A percentile compares a stretch with the other conserved stretches of the same genome.
Conservation (phyloP, 805 yeast species). For the Teunomyces stri region DNA sequence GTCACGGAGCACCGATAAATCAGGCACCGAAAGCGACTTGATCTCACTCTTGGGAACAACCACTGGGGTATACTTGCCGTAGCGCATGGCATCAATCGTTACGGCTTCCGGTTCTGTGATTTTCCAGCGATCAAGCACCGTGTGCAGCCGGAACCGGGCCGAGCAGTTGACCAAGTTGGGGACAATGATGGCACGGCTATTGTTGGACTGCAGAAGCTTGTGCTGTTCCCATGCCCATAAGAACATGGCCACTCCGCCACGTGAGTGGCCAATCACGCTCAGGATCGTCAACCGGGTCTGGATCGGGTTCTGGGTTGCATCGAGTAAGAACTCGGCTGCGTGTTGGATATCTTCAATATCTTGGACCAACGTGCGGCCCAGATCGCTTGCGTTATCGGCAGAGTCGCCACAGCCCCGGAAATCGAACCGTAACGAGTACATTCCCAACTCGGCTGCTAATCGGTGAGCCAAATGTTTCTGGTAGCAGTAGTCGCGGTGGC, state of each 20-base stretch:
- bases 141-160: slow-evolving; percentile 59
- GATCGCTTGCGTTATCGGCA: slow-evolving; percentile 39
- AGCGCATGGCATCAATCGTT: slow-evolving; percentile 38
- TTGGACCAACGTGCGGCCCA: slow-evolving; percentile 58
- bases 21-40: slow-evolving; percentile 46
- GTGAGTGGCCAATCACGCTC: slow-evolving; percentile 71
- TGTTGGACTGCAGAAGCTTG: slow-evolving; percentile 23
- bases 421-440: slow-evolving; percentile 72
- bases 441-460: slow-evolving; percentile 58
- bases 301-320: slow-evolving; percentile 31
- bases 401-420: slow-evolving; percentile 86
- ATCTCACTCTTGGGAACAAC: slow-evolving; percentile 53
- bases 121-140: slow-evolving; percentile 42
- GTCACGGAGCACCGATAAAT: slow-evolving; percentile 39
- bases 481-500: slow-evolving; percentile 79
- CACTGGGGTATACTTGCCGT: slow-evolving; percentile 45
- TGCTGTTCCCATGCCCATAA: slow-evolving; percentile 60
- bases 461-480: slow-evolving; percentile 60
- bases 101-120: slow-evolving; percentile 15
- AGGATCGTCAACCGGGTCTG: slow-evolving; percentile 47
- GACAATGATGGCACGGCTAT: slow-evolving; percentile 38
- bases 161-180: slow-evolving; percentile 72
- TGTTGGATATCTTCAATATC: slow-evolving; percentile 68
- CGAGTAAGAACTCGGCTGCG: slow-evolving; percentile 28
- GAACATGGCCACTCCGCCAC: slow-evolving; percentile 77